Percentiles rank a stretch among this genome's conserved stretches.
These are phyloP conservation scores for Lactarius trivialis DNA, from an alignment of 768 basidiomycete genomes.

Conservation along the genomic window DNA sequence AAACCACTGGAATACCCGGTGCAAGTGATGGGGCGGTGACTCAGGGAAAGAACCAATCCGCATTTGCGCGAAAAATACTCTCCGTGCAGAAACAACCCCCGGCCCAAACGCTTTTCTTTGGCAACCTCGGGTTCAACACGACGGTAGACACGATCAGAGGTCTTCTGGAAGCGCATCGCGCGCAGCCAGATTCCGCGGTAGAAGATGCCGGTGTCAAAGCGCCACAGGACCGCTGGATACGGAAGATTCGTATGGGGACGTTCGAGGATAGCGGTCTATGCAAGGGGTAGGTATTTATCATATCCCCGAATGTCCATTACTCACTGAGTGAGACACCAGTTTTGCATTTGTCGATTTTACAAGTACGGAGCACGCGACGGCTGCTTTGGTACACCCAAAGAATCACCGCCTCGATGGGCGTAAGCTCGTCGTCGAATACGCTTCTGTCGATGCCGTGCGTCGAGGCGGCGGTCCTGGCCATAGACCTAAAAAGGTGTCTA, in stretches of 20 bases:
- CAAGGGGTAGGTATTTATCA: conserved; percentile 65
- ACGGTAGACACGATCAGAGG: conserved; percentile 70
- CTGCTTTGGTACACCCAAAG: conserved; percentile 71
- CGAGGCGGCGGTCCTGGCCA: conserved; percentile 49
- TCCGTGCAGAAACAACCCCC: conserved; percentile 74
- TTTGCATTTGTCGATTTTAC: conserved; percentile 95
- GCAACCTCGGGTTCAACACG: conserved; percentile 88
- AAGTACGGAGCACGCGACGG: conserved; percentile 69
- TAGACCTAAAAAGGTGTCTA: conserved; percentile 3
- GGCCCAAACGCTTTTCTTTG: conserved; percentile 83
- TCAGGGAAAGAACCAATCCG: conserved; percentile 34
- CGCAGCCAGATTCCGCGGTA: conserved; percentile 27
- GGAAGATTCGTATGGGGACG: conserved; percentile 87
- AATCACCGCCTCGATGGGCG: conserved; percentile 83
- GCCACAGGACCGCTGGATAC: conserved; percentile 48
- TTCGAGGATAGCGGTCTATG: conserved; percentile 94
- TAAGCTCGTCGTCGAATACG: conserved; percentile 81
- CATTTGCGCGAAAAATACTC: conserved; percentile 74
- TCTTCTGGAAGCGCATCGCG: conserved; percentile 64
- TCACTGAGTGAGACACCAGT: conserved; percentile 34
- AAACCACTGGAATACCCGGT: conserved; percentile 33
- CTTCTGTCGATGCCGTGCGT: conserved; percentile 82
- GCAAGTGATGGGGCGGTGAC: conserved; percentile 28
- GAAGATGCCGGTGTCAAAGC: conserved; percentile 20
- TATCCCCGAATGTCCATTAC: neutral